Conservation (phyloP, 2,329 filamentous ascomycete species). For the Aspergillus phoenicis region DNA sequence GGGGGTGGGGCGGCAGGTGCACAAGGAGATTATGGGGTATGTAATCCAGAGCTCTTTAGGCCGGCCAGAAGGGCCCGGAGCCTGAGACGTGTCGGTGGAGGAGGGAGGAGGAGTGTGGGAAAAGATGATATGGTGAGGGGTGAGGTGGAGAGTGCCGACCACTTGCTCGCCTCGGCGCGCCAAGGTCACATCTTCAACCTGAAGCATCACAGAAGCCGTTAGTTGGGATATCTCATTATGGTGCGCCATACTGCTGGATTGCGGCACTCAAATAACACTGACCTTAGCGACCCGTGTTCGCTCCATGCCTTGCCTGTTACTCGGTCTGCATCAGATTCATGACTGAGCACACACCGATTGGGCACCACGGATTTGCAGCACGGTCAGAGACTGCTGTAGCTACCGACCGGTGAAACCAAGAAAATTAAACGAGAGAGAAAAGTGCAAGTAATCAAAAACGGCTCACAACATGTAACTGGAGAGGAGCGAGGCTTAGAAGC, state of each 20-base stretch:
- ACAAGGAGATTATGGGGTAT: conserved; percentile 86
- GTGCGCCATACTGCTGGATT: not conserved
- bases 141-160: conserved; percentile 63
- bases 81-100: conserved; percentile 40
- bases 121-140: conserved; percentile 67
- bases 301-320: conserved; percentile 45
- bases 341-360: conserved; percentile 12
- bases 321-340: conserved; percentile 39
- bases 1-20: conserved; percentile 74
- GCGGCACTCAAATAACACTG: not conserved
- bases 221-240: not conserved
- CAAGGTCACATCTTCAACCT: conserved; percentile 61
- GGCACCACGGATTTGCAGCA: conserved; percentile 9
- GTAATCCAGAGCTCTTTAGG: conserved; percentile 86
- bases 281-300: conserved; percentile 51
- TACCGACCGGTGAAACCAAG: not conserved
- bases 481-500: not conserved
- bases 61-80: conserved; percentile 46
- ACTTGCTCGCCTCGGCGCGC: conserved; percentile 59
- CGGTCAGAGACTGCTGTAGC: not conserved
- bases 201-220: conserved; percentile 8
- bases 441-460: not conserved
- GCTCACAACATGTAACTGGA: not conserved
- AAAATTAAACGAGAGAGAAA: not conserved
- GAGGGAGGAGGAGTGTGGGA: conserved; percentile 53